phyloP scores from a whole-genome alignment of 106 monocot species.

The Cymbidium sinense region DNA sequence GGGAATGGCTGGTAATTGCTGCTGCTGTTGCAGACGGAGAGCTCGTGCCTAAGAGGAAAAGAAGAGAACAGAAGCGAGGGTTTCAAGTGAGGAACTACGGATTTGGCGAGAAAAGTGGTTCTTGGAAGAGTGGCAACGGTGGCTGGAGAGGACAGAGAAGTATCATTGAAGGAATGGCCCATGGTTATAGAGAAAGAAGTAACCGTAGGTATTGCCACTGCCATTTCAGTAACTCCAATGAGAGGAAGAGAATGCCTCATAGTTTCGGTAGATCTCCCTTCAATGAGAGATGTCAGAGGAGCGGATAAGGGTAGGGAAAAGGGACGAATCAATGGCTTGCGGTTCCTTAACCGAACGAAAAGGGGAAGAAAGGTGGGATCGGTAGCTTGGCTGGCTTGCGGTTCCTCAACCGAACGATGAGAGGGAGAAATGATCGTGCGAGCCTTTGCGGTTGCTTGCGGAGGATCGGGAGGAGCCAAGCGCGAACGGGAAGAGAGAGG shows the following conservation, averaged over 20 bases:
- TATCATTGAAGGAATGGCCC: background rate
- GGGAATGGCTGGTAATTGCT: background rate
- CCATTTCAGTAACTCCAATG: background rate
- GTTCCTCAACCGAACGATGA: too few species aligned
- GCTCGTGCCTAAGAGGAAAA: background rate
- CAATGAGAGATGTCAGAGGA: background rate
- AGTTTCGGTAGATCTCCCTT: background rate
- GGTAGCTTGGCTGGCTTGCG: too few species aligned
- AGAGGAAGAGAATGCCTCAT: background rate
- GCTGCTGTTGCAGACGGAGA: conserved; percentile 2
- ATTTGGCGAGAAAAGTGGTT: conserved; percentile 3
- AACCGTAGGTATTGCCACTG: conserved; percentile 1
- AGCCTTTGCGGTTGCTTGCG: too few species aligned
- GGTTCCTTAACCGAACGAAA: too few species aligned
- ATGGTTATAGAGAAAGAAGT: background rate
- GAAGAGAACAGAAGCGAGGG: background rate
- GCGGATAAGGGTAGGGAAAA: background rate
- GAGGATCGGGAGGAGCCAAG: too few species aligned
- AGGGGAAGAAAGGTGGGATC: too few species aligned
- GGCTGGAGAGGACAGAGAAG: background rate
- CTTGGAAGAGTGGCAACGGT: background rate
- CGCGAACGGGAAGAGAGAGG: too few species aligned
- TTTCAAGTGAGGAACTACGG: background rate
- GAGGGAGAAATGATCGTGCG: too few species aligned
- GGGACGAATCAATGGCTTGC: too few species aligned